A percentile compares a stretch with the other conserved stretches of the same genome.
Conservation (phyloP, 2,329 filamentous ascomycete genomes). For the Diaporthe nobilis region DNA sequence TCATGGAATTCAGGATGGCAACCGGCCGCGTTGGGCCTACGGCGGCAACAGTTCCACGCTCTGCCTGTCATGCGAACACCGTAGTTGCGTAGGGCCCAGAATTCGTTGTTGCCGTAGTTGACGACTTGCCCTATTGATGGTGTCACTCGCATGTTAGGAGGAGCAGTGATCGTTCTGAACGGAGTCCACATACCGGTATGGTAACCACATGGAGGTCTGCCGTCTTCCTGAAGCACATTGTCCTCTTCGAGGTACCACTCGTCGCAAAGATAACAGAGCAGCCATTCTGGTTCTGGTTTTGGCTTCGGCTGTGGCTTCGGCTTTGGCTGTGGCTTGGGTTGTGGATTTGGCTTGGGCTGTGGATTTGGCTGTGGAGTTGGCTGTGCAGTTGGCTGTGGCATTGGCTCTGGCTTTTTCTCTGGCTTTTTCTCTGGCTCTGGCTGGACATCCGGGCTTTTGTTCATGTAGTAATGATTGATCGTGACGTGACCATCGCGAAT, state of each 20-base stretch:
- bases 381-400: neutral
- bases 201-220: neutral
- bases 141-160: neutral
- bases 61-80: neutral
- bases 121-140: neutral
- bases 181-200: neutral
- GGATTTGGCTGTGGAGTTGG: neutral
- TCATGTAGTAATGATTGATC: constrained; percentile 16
- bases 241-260: neutral
- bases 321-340: too few species aligned
- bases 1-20: neutral
- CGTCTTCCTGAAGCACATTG: neutral
- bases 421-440: neutral
- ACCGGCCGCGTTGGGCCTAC: neutral
- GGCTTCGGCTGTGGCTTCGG: neutral
- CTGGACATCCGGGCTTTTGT: neutral
- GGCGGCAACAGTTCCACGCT: constrained; percentile 22
- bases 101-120: neutral
- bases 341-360: too few species aligned
- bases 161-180: too few species aligned
- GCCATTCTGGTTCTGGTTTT: neutral
- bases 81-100: neutral
- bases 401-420: too few species aligned
- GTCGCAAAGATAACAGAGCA: neutral
- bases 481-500: neutral